Percentiles rank a stretch among this genome's conserved stretches.
Evolutionary conservation across 2,329 filamentous ascomycete species (phyloP).

Genomic region (Neodidymelliopsis sp.): DNA sequence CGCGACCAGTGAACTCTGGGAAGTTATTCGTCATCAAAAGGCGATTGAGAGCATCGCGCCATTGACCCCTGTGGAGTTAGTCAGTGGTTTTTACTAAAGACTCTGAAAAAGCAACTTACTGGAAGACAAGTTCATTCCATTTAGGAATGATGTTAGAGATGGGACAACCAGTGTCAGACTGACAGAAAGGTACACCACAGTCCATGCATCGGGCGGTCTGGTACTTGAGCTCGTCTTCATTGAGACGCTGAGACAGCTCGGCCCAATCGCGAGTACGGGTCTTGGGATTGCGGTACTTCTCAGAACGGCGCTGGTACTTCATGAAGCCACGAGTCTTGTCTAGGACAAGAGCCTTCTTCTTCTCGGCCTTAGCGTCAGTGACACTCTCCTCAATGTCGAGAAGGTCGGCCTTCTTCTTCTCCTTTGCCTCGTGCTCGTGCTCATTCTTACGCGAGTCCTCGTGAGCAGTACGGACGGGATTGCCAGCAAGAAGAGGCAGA

Average conservation of each 20-base stretch:
- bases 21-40: conserved; percentile 98
- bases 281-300: conserved; percentile 89
- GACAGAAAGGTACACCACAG: conserved; percentile 97
- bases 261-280: conserved; percentile 92
- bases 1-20: conserved; percentile 96
- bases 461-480: conserved; percentile 62
- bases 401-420: conserved; percentile 72
- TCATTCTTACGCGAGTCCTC: conserved; percentile 62
- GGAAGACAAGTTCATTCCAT: conserved; percentile 81
- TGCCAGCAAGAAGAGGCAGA: conserved; percentile 77
- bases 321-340: conserved; percentile 98
- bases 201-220: conserved; percentile 98
- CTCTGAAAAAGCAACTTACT: too few relatives aligned
- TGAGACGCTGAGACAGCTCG: conserved; percentile 84
- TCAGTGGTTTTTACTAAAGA: too few relatives aligned
- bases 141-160: conserved; percentile 98
- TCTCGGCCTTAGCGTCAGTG: conserved; percentile 82
- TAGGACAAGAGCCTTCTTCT: conserved; percentile 90
- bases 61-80: too few relatives aligned
- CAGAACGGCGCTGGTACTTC: conserved; percentile 90
- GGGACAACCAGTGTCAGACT: conserved; percentile 93
- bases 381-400: conserved; percentile 91
- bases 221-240: conserved; percentile 95
- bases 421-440: conserved; percentile 67
- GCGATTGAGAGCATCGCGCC: conserved; percentile 90